Base-by-base conservation (phyloP, 208 protist genomes). In the Leishmania arabica region DNA sequence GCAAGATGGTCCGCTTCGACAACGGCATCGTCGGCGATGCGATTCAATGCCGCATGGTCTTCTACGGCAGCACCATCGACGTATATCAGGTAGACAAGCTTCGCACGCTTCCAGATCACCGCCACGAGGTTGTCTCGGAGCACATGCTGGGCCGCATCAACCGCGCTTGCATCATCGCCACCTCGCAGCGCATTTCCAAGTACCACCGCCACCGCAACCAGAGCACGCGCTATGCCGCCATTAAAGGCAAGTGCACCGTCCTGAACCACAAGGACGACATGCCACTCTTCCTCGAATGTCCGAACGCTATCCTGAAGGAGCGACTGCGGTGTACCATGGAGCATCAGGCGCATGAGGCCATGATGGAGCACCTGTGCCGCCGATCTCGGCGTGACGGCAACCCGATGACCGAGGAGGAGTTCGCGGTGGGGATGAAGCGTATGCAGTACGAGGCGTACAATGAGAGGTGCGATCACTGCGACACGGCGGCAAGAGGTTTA, bases 131-230 rank as follows among this genome's bases (percentile, higher is more conserved):
- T 2, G 75, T 80, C 64, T 40, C 51, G 37, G 91, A 97, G 78
- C 85, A 91, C 37, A 77, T 96, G 65, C 88, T 97, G 27, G 91
- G 90, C 21, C 93, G 91, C 78, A 93, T 97, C 65, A 94, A 92
- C 77, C 79, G 82, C 34, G 65, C 80, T 66, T 92, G 91, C 65
- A 87, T 95, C 42, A 69, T 74, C 0, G 88, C 84, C 65, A 75
- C 74, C 13, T 71, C 68, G 11, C 72, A 88, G 81, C 92, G 90
- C 58, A 85, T 97, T 53, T 94, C 90, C 3, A 92, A 93, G 73
- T 97, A 93, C 78, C 94, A 97, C 78, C 91, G 94, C 7, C 94
- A 97, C 74, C 65, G 80, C 45, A 91, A 95, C 80, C 86, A 75
- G 9, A 81, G 70, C 66, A 86, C 84, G 34, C 92, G 91, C 27